Conservation (phyloP, 257 asterid genomes). For the Lantana camara region DNA sequence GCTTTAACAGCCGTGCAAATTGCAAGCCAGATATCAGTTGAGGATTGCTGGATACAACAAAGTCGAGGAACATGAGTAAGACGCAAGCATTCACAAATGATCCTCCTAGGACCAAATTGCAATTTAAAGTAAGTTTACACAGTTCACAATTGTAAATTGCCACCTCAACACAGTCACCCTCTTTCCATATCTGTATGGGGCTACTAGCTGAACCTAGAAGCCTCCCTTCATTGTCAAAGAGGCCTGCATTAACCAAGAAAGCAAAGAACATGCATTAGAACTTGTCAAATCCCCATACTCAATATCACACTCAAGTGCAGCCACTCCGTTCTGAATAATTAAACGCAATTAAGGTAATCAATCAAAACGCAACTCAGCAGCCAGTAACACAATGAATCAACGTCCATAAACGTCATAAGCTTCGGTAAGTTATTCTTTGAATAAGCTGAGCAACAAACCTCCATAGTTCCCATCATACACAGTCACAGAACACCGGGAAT, state of each 20-base stretch:
- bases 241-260: constrained; percentile 51
- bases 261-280: constrained; percentile 18
- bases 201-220: constrained; percentile 80
- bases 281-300: not conserved
- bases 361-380: constrained; percentile 3
- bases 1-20: constrained; percentile 92
- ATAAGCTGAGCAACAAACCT: constrained; percentile 16
- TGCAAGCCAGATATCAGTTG: constrained; percentile 99
- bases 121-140: constrained; percentile 2
- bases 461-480: constrained; percentile 2
- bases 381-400: not conserved
- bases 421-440: not conserved
- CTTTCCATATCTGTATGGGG: constrained; percentile 99
- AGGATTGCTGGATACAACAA: constrained; percentile 74
- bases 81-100: not conserved
- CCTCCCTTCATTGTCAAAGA: constrained; percentile 70
- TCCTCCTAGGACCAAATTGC: not conserved
- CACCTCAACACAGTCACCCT: constrained; percentile 92
- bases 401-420: too few species aligned
- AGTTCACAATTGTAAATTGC: constrained; percentile 9
- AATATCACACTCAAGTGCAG: constrained; percentile 13
- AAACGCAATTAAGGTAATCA: not conserved
- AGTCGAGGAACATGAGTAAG: constrained; percentile 8
- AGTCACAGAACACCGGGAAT: not conserved
- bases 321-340: constrained; percentile 2